Conservation (phyloP, 225 moss, liverwort and hornwort genomes). For the Polytrichum commune region DNA sequence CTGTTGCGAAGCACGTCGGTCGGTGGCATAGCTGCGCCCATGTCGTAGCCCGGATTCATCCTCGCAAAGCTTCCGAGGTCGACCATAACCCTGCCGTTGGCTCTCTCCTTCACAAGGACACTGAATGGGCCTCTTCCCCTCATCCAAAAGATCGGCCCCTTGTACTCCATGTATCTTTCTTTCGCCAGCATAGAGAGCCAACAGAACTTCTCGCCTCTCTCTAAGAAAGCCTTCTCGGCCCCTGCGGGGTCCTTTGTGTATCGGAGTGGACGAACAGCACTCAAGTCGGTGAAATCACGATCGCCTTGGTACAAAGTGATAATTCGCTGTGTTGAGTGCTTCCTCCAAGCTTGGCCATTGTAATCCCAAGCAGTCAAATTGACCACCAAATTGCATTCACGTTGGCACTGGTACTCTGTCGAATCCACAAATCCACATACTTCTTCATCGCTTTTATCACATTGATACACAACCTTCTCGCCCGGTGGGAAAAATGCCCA, state of each 20-base stretch:
- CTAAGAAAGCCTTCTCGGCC: constrained; percentile 14
- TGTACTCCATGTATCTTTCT: constrained; percentile 17
- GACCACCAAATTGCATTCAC: rapidly evolving
- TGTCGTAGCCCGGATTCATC: constrained; percentile 15
- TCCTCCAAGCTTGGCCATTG: constrained; percentile 21
- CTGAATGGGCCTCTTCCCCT: too few species aligned
- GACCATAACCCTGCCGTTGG: constrained; percentile 28
- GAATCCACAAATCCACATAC: constrained; percentile 1
- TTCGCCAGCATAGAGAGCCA: neutral
- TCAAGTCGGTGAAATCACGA: neutral
- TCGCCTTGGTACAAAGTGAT: neutral
- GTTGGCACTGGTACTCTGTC: rapidly evolving
- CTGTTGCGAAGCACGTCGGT: constrained; percentile 13
- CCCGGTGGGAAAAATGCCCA: constrained; percentile 26
- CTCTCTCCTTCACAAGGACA: neutral
- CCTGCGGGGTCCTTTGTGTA: neutral
- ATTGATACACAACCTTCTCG: constrained; percentile 8
- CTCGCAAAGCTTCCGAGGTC: constrained; percentile 33
- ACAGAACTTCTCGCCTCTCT: constrained; percentile 8
- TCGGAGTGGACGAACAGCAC: constrained; percentile 9
- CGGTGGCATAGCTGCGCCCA: constrained; percentile 2
- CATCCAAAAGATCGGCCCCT: constrained; percentile 18
- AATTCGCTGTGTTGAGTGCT: rapidly evolving
- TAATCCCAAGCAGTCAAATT: constrained; percentile 9
- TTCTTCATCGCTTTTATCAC: constrained; percentile 5